Evolutionary conservation across 371 early-diverging fungal species (phyloP), one percentile per base, ranked within the genome.

Genomic region (Mortierella sp.): DNA sequence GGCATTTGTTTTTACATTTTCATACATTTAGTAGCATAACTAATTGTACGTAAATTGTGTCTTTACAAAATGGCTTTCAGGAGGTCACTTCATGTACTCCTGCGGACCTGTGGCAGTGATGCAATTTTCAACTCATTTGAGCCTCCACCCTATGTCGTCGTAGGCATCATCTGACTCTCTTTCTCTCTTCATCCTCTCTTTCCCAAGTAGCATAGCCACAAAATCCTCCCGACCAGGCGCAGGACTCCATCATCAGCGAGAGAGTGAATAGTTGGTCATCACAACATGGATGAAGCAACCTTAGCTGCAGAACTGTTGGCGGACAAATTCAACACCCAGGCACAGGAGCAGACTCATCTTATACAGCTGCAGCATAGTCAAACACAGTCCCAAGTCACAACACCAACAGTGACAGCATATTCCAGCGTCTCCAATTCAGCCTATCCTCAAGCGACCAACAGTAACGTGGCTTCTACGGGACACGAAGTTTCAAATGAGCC

Each of bases 401-500:
- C 62, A 10, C 22, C 72, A 6, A 21, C 69, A 0, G 53, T 72
- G 1, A 38, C 58, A 22, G 33, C 47, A 22, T 65, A 74, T 32
- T 22, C 69, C 33, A 15, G 40, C 24, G 9, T 50, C 13, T 22
- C 61, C 50, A 58, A 58, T 50, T 33, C 28, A 24, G 41, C 66
- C 4, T 70, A 64, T 47, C 69, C 75, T 52, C 78, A 68, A 45
- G 48, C 69, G 16, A 65, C 71, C 8, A 65, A 55, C 55, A 66
- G 53, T 33, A 58, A 53, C 41, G 28, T 19, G 13, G 79, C 63
- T n/a, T 40, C 82, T 11, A 41, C 62, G 36, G 59, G 40, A 41
- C 63, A 22, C 10, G 62, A 77, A 3, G 22, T 63, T 10, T 66
- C 75, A 3, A 65, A 75, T 41, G 87, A 85, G 5, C 92, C 94